Percentiles rank a stretch among this genome's conserved stretches.
phyloP scores from a whole-genome alignment of 2,329 filamentous ascomycete species.

The Chaetomiaceae sp. region DNA sequence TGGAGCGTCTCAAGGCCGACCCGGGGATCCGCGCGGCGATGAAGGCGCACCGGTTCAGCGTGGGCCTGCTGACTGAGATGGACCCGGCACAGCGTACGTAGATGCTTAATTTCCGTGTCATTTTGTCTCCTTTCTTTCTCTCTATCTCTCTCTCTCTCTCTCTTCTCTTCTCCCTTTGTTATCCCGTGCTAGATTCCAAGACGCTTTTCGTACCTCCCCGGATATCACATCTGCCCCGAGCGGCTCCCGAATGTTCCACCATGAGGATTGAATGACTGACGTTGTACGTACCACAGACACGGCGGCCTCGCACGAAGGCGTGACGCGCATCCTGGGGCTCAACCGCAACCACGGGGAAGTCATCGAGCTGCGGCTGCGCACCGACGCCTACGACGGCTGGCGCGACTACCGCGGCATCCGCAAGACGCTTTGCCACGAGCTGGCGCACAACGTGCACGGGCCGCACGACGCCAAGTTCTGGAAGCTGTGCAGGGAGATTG shows the following conservation, averaged over 20 bases:
- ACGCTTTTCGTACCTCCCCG: too few species aligned
- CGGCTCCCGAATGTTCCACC: too few species aligned
- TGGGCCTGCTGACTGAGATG: conserved; percentile 90
- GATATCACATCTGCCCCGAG: too few species aligned
- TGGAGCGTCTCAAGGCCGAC: conserved; percentile 72
- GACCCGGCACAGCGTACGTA: too few species aligned
- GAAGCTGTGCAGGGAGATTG: conserved; percentile 80
- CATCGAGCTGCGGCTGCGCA: conserved; percentile 85
- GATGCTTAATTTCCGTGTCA: too few species aligned
- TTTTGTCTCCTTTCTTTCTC: too few species aligned
- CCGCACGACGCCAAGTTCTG: conserved; percentile 85
- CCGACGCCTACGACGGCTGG: conserved; percentile 90
- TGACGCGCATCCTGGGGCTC: conserved; percentile 72
- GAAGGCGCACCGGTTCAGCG: conserved; percentile 76
- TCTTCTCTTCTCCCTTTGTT: too few species aligned
- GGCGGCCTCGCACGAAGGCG: conserved; percentile 59
- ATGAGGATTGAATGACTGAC: too few species aligned
- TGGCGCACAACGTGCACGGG: conserved; percentile 84
- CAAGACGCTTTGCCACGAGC: conserved; percentile 88
- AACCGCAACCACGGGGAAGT: conserved; percentile 85
- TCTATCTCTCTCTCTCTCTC: too few species aligned
- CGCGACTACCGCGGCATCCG: conserved; percentile 87
- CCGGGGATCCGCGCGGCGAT: conserved; percentile 80
- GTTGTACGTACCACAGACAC: conserved; percentile 79
- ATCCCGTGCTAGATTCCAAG: too few species aligned